A percentile compares a stretch with the other conserved stretches of the same genome.
Evolutionary conservation across 208 protist species (phyloP).

Genomic region (Wallacemonas collosoma): DNA sequence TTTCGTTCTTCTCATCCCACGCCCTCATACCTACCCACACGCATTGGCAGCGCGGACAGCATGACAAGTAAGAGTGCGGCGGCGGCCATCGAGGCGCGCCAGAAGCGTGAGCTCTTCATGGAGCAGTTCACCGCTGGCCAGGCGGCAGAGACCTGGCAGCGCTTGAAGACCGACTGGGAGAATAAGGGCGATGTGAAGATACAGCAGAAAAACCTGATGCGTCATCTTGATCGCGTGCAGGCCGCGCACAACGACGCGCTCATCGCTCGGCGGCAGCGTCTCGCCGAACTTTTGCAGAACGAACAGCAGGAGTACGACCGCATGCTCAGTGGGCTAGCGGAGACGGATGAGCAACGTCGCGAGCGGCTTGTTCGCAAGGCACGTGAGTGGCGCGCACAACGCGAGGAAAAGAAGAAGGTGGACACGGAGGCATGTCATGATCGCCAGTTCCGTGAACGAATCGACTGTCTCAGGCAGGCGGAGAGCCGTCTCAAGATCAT

Average conservation of each 20-base stretch:
- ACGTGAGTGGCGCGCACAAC: conserved; percentile 60
- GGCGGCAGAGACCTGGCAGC: conserved; percentile 44
- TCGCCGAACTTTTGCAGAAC: conserved; percentile 63
- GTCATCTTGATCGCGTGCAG: conserved; percentile 71
- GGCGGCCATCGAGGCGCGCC: conserved; percentile 61
- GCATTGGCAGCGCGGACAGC: neutral
- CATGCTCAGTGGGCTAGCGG: conserved; percentile 72
- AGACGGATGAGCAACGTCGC: conserved; percentile 85
- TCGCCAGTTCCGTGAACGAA: conserved; percentile 77
- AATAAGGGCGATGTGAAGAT: conserved; percentile 49
- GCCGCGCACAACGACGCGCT: conserved; percentile 81
- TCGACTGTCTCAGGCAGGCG: conserved; percentile 76
- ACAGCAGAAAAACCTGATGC: conserved; percentile 50
- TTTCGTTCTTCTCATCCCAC: neutral
- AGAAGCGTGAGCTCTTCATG: conserved; percentile 70
- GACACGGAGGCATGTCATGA: conserved; percentile 64
- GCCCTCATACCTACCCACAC: neutral
- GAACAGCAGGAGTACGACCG: conserved; percentile 63
- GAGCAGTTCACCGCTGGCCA: conserved; percentile 51
- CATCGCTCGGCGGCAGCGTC: conserved; percentile 65
- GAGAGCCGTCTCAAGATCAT: conserved; percentile 87
- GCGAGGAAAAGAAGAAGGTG: conserved; percentile 51
- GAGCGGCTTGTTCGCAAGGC: conserved; percentile 82
- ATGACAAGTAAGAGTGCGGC: conserved; percentile 22
- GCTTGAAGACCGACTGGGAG: conserved; percentile 61